A percentile compares a stretch with the other conserved stretches of the same genome.
These are phyloP conservation scores for Dactylellina drechsleri DNA, from an alignment of 2,329 filamentous ascomycete species.

Conservation along the genomic window DNA sequence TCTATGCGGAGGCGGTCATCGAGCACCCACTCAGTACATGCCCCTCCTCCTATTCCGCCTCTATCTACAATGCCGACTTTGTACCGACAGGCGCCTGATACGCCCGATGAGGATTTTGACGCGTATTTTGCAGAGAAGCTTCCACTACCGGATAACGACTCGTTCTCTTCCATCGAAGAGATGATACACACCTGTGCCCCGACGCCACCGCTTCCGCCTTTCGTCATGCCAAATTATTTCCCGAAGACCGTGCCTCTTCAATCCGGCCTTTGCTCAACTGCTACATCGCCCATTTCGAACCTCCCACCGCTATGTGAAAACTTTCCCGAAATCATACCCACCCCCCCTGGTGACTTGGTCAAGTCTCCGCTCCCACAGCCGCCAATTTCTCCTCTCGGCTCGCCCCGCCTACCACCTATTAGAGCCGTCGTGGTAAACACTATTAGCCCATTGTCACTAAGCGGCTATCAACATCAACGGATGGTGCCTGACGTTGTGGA, in stretches of 20 bases:
- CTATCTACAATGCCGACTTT: conserved; percentile 57
- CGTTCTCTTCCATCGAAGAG: conserved; percentile 55
- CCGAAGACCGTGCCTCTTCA: conserved; percentile 45
- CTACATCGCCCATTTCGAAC: conserved; percentile 45
- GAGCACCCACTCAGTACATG: conserved; percentile 54
- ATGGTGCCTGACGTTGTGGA: conserved; percentile 50
- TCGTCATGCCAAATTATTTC: conserved; percentile 54
- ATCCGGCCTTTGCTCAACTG: conserved; percentile 35
- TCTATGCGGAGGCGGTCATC: conserved; percentile 58
- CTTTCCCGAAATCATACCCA: conserved; percentile 38
- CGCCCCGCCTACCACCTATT: conserved; percentile 53
- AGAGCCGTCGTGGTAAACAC: conserved; percentile 52
- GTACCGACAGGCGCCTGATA: conserved; percentile 53
- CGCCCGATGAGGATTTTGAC: conserved; percentile 58
- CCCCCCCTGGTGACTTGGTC: conserved; percentile 14
- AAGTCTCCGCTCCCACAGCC: conserved; percentile 52
- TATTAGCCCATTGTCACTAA: conserved; percentile 55
- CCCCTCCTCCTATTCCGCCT: conserved; percentile 54
- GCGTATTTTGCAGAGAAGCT: conserved; percentile 53
- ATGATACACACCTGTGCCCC: conserved; percentile 41
- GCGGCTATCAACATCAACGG: conserved; percentile 52
- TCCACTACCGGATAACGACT: conserved; percentile 46
- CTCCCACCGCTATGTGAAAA: conserved; percentile 34
- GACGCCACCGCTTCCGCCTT: conserved; percentile 36
- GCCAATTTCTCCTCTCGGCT: conserved; percentile 53